Base-by-base conservation (phyloP, 768 basidiomycete species). In the Kwoniella botswanensis region DNA sequence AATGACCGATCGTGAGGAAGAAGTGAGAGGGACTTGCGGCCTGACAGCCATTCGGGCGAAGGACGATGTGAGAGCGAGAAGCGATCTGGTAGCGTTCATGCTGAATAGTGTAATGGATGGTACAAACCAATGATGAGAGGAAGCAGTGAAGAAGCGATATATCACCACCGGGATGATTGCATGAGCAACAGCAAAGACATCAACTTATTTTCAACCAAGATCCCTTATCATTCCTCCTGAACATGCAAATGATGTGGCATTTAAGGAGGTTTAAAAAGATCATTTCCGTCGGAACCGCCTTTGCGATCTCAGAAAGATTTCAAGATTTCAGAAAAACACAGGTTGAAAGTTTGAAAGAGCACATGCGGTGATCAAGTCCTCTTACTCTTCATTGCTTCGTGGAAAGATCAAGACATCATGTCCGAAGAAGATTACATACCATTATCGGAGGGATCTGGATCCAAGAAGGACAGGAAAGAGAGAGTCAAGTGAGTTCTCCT, bases 401-500 rank as follows among this genome's bases (percentile, higher is more conserved):
- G 26, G 21, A 26, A 15, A 21, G 6, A 63, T 2, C 56, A 63
- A 17, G 43, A 50, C 21, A 69, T 2, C 22, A 74, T 74, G 73
- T 59, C 73, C 43, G 65, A 70, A 26, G 69, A 67, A 57, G 73
- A 74, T 50, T 74, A 71, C 58, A 71, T 74, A 52, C 54, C 73
- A 18, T 60, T 74, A 15, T 65, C 67, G 13, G 68, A 58, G 17
- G 63, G 41, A 0, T 58, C 67, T 24, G 42, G 67, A 29, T 67
- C 64, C 24, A 71, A 72, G 55, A 57, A 63, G 41, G 71, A 72
- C 52, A 44, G 67, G 53, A 78, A 76, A 62, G 78, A 79, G 42
- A 59, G 74, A 61, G 72, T 79, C 74, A 79, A 79, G 78, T 79
- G 63, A 75, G 78, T 68, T 26, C 18, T 26, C 3, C 21, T 42